phyloP scores from a whole-genome alignment of 1,284 basidiomycete genomes.

The Moniliophthora roreri region DNA sequence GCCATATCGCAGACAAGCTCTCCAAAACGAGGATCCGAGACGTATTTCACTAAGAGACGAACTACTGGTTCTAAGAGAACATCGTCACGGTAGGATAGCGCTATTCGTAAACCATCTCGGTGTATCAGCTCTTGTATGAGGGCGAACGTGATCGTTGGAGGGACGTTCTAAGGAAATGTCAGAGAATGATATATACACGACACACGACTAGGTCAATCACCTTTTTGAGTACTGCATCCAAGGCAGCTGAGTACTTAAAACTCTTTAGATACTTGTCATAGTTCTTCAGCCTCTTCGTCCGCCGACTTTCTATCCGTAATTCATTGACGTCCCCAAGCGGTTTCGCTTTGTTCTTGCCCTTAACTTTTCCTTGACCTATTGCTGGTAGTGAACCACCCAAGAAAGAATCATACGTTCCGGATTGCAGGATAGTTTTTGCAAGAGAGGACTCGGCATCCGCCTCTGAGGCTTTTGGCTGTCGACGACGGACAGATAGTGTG shows the following conservation, averaged over 20 bases:
- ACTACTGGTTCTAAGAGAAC: conserved; percentile 92
- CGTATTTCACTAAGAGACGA: conserved; percentile 80
- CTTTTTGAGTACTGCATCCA: conserved; percentile 88
- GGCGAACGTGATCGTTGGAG: conserved; percentile 86
- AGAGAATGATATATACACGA: conserved; percentile 4
- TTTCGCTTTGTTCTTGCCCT: conserved; percentile 50
- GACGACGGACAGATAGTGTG: conserved; percentile 85
- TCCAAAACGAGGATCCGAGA: conserved; percentile 90
- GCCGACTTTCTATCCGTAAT: conserved; percentile 72
- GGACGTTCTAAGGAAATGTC: conserved; percentile 56
- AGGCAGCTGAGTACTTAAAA: conserved; percentile 94
- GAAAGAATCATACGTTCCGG: conserved; percentile 75
- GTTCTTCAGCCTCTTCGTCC: conserved; percentile 75
- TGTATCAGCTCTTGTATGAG: conserved; percentile 93
- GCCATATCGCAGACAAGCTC: conserved; percentile 86
- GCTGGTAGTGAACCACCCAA: conserved; percentile 54
- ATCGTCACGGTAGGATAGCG: conserved; percentile 91
- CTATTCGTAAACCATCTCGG: conserved; percentile 85
- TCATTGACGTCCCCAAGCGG: conserved; percentile 63
- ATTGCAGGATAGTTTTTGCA: conserved; percentile 46
- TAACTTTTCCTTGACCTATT: conserved; percentile 59
- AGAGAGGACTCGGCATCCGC: conserved; percentile 41
- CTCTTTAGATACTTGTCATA: conserved; percentile 90
- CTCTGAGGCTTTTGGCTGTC: conserved; percentile 77
- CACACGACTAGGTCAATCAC: conserved; percentile 37